Evolutionary conservation across 2,329 filamentous ascomycete species (phyloP).

Genomic region (Ilyonectria robusta): DNA sequence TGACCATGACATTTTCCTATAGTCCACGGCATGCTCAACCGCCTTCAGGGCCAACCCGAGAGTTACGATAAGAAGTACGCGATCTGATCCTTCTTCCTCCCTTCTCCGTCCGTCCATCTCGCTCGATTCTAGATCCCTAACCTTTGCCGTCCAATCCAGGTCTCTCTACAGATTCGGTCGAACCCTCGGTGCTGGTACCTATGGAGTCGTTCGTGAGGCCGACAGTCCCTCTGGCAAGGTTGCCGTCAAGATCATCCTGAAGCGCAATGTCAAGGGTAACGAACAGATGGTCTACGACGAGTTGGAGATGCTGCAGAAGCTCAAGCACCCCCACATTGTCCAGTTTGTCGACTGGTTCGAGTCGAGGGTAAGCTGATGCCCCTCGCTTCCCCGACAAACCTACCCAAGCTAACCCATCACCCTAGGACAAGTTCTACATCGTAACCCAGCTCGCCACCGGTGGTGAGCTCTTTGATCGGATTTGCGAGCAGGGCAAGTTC

Average conservation of each 20-base stretch:
- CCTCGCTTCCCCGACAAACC: constrained; percentile 14
- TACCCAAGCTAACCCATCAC: constrained; percentile 31
- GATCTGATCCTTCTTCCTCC: constrained; percentile 44
- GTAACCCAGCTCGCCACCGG: constrained; percentile 96
- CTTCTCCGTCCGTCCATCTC: constrained; percentile 29
- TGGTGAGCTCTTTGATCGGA: constrained; percentile 96
- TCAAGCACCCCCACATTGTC: constrained; percentile 96
- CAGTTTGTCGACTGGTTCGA: constrained; percentile 99
- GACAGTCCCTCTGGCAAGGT: constrained; percentile 88
- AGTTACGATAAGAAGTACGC: constrained; percentile 97
- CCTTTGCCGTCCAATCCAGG: constrained; percentile 60
- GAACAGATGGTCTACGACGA: constrained; percentile 99
- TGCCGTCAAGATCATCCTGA: constrained; percentile 98
- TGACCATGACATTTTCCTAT: constrained; percentile 39
- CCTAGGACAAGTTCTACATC: constrained; percentile 98
- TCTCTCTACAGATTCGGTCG: constrained; percentile 92
- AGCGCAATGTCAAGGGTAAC: constrained; percentile 99
- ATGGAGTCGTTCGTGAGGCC: constrained; percentile 97
- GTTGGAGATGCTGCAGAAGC: constrained; percentile 89
- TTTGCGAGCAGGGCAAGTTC: constrained; percentile 98
- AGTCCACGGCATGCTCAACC: constrained; percentile 94
- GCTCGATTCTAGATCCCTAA: constrained; percentile 44
- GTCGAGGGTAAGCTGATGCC: constrained; percentile 78
- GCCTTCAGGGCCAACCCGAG: constrained; percentile 95
- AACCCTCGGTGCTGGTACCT: constrained; percentile 95